Percentiles rank a stretch among this genome's conserved stretches.
Evolutionary conservation across 202 grass and related monocot species (phyloP).

Genomic region (Schoenoplectus tabernaemontani): DNA sequence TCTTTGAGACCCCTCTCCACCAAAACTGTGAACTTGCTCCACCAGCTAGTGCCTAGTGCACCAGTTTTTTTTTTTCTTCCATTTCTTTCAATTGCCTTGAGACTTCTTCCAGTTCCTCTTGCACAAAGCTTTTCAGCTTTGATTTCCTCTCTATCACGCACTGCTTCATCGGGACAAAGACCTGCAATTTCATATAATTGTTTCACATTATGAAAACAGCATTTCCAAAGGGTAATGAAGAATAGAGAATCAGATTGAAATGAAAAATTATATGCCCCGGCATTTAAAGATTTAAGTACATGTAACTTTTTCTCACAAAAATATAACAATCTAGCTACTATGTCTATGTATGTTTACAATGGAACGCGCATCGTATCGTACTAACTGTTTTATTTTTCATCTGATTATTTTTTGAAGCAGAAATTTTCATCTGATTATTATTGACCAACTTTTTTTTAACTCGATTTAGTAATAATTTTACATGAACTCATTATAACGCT

Average conservation of each 20-base stretch:
- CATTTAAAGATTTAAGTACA: background rate
- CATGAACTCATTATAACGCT: no score
- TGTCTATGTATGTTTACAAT: background rate
- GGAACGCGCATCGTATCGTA: no score
- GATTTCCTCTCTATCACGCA: background rate
- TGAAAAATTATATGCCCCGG: background rate
- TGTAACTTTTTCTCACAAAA: background rate
- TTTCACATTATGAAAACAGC: background rate
- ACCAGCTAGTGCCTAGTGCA: constrained; percentile 39
- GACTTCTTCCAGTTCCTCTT: constrained; percentile 14
- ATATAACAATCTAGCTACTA: background rate
- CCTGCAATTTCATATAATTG: constrained; percentile 4
- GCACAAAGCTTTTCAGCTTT: constrained; percentile 15
- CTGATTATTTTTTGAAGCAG: no score
- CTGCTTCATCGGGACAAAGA: constrained; percentile 13
- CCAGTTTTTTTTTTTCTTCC: constrained; percentile 18
- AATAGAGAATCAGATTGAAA: background rate
- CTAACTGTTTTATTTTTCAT: no score
- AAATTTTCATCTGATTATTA: no score
- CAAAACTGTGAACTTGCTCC: constrained; percentile 36
- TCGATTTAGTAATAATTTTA: no score
- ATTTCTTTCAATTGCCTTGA: constrained; percentile 16
- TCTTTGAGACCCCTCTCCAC: constrained; percentile 36
- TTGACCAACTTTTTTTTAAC: no score
- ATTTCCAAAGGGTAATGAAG: background rate